Evolutionary conservation across 2,329 filamentous ascomycete species (phyloP), one percentile per base, ranked within the genome.

Genomic region (Dactylellina drechsleri): DNA sequence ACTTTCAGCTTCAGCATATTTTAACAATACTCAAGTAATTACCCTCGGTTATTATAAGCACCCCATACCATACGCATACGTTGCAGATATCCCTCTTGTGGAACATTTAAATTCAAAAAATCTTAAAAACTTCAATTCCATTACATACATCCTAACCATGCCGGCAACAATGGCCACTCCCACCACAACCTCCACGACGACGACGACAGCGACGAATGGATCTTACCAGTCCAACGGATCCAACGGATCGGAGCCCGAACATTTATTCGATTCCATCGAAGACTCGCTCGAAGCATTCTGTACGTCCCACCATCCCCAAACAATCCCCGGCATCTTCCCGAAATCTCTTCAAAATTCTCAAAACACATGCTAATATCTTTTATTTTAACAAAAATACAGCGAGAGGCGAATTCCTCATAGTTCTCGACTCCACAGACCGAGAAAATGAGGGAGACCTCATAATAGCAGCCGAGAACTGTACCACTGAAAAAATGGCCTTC

Each of bases 401-500:
- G 23, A 65, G 65, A 28, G 93, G 92, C 82, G 90, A 98, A 81
- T 98, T 98, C 86, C 90, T 99, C 81, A 89, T 99, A 76, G 94
- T 97, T 43, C 92, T 99, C 80, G 95, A 99, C 85, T 91, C 92
- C 79, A 89, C 92, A 77, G 88, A 90, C 77, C 93, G 95, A 82
- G 95, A 99, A 83, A 99, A 99, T 83, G 95, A 99, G 86, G 95
- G 93, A 82, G 95, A 99, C 84, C 88, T 99, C 57, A 97, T 98
- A 83, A 96, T 98, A 81, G 92, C 95, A 78, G 94, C 93, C 77
- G 85, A 92, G 78, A 87, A 91, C 80, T 84, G 97, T 77, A 97
- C 94, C 7, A 86, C 93, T 23, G 87, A 91, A 78, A 94, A 98
- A 84, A 96, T 96, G 89, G 92, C 93, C 80, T 99, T 97, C 85